A percentile compares a stretch with the other conserved stretches of the same genome.
Evolutionary conservation across 2,329 filamentous ascomycete species (phyloP).

Genomic region (Colletotrichum sp.): DNA sequence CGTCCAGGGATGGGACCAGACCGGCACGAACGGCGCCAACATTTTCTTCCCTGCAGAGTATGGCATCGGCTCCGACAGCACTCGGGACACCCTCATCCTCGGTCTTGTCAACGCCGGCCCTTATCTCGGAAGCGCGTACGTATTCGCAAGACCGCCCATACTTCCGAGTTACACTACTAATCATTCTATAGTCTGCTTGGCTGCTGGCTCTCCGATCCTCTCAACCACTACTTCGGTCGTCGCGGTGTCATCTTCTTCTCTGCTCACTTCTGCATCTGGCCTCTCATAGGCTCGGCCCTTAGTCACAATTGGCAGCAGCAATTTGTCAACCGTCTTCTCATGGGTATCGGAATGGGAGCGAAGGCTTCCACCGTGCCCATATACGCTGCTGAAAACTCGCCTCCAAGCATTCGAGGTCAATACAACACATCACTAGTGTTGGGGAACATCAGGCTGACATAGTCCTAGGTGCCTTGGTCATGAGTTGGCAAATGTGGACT

Average conservation of each 20-base stretch:
- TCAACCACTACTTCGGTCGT: conserved; percentile 69
- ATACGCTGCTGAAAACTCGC: conserved; percentile 76
- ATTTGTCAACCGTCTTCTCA: conserved; percentile 68
- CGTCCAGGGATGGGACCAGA: conserved; percentile 75
- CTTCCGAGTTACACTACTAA: conserved; percentile 1
- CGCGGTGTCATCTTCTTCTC: conserved; percentile 72
- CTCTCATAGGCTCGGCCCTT: conserved; percentile 68
- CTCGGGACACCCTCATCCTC: conserved; percentile 52
- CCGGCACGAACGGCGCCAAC: conserved; percentile 67
- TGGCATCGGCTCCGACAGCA: conserved; percentile 37
- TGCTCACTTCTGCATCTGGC: conserved; percentile 62
- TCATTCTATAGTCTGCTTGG: conserved; percentile 44
- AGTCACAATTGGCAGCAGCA: conserved; percentile 71
- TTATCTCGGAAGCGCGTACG: conserved; percentile 48
- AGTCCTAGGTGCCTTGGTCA: conserved; percentile 33
- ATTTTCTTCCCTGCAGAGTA: conserved; percentile 60
- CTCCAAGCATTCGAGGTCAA: conserved; percentile 68
- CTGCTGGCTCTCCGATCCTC: conserved; percentile 71
- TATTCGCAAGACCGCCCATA: conserved; percentile 10
- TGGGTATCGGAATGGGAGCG: conserved; percentile 73
- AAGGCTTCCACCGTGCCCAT: conserved; percentile 73
- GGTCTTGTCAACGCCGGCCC: conserved; percentile 68
- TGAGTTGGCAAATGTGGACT: conserved; percentile 59
- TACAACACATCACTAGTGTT: not conserved
- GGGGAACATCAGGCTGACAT: not conserved